A percentile compares a stretch with the other conserved stretches of the same genome.
phyloP scores from a whole-genome alignment of 2,329 filamentous ascomycete genomes.

The Diplocarpon mali region DNA sequence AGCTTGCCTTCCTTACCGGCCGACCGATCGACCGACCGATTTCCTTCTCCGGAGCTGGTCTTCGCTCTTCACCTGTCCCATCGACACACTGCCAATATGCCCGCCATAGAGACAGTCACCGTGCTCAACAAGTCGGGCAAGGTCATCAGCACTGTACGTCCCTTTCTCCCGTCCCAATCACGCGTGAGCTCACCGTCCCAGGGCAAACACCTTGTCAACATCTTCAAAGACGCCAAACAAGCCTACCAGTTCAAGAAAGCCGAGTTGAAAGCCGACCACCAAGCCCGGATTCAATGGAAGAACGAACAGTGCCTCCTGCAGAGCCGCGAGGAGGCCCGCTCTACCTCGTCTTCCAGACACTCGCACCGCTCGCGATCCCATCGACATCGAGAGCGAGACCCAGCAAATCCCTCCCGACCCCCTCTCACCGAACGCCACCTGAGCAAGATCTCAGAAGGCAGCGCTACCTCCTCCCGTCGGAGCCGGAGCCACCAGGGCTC shows the following conservation, averaged over 20 bases:
- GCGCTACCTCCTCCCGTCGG: slow-evolving; percentile 16
- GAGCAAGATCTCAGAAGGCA: slow-evolving; percentile 18
- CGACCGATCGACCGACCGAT: too few relatives aligned
- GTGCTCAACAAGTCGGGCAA: slow-evolving; percentile 88
- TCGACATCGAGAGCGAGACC: slow-evolving; percentile 11
- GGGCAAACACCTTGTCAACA: slow-evolving; percentile 81
- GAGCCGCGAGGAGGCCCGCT: slow-evolving; percentile 33
- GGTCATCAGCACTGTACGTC: slow-evolving; percentile 70
- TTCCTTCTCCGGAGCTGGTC: slow-evolving; percentile 17
- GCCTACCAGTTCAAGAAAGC: slow-evolving; percentile 84
- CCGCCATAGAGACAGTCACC: slow-evolving; percentile 63
- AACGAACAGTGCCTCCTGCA: slow-evolving; percentile 43
- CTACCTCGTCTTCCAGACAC: slow-evolving; percentile 31
- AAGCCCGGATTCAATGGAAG: slow-evolving; percentile 44
- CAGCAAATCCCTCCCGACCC: slow-evolving; percentile 11
- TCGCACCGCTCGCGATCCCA: slow-evolving; percentile 23
- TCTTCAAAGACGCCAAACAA: slow-evolving; percentile 85
- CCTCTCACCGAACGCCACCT: slow-evolving; percentile 21
- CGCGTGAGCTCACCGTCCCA: slow-evolving; percentile 29
- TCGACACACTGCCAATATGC: slow-evolving; percentile 19
- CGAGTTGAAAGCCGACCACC: slow-evolving; percentile 61
- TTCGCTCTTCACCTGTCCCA: slow-evolving; percentile 9
- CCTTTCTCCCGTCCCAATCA: neutral
- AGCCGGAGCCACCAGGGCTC: slow-evolving; percentile 19
- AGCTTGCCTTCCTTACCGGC: too few relatives aligned